These are phyloP conservation scores for Naematelia aurantialba DNA, from an alignment of 768 basidiomycete species.

Conservation along the genomic window DNA sequence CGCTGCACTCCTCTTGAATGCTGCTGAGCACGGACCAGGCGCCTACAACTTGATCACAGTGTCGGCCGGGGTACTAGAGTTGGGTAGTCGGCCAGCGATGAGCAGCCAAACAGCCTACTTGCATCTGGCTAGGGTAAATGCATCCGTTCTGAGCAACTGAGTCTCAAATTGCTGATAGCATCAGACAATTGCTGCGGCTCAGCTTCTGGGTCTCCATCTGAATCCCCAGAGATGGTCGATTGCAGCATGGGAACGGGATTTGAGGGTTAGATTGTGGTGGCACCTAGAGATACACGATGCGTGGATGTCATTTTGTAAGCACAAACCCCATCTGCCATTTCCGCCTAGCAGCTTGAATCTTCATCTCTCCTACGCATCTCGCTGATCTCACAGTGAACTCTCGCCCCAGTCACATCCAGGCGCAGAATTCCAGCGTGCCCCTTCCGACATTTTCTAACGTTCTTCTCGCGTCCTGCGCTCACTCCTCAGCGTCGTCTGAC, in stretches of 20 bases:
- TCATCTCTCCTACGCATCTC: too few relatives aligned
- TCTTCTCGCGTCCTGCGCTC: constrained; percentile 17
- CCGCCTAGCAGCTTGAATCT: too few relatives aligned
- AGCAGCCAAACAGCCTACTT: constrained; percentile 15
- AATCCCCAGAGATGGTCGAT: constrained; percentile 19
- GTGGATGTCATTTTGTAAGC: constrained; percentile 27
- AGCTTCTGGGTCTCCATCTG: constrained; percentile 24
- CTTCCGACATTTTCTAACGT: constrained; percentile 19
- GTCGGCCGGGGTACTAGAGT: constrained; percentile 15
- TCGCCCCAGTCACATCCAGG: constrained; percentile 24
- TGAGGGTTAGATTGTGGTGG: constrained; percentile 26
- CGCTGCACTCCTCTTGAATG: constrained; percentile 6
- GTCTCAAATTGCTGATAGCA: background rate
- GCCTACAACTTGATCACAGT: constrained; percentile 19
- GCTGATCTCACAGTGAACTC: constrained; percentile 25
- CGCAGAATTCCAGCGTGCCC: constrained; percentile 18
- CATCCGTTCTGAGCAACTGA: too few relatives aligned
- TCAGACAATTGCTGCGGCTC: constrained; percentile 26
- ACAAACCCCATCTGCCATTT: too few relatives aligned
- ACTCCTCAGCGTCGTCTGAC: constrained; percentile 20
- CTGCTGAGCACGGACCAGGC: background rate
- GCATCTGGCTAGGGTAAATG: constrained; percentile 20
- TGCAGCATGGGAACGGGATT: constrained; percentile 21
- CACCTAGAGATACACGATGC: constrained; percentile 22
- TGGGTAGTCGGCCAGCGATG: constrained; percentile 11